phyloP scores from a whole-genome alignment of 2,329 filamentous ascomycete genomes.

The Talaromyces pinophilus region DNA sequence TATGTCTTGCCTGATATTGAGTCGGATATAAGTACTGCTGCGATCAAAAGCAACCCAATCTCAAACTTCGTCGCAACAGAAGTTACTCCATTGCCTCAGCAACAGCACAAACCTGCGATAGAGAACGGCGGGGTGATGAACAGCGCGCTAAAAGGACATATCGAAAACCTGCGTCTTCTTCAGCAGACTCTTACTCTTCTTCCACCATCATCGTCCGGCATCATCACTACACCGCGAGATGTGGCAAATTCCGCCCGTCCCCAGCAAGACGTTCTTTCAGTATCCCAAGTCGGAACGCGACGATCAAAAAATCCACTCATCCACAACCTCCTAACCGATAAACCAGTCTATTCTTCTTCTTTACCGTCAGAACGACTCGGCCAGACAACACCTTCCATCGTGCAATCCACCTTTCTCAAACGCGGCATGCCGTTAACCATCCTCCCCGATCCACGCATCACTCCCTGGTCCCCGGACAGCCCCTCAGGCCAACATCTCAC shows the following conservation, averaged over 20 bases:
- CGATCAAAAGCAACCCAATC: slow-evolving; percentile 45
- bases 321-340: slow-evolving; percentile 93
- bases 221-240: slow-evolving; percentile 84
- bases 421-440: slow-evolving; percentile 86
- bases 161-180: slow-evolving; percentile 73
- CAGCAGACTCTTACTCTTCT: slow-evolving; percentile 71
- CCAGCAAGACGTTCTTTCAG: slow-evolving; percentile 34
- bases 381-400: slow-evolving; percentile 42
- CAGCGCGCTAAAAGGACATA: slow-evolving; percentile 50
- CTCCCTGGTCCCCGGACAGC: slow-evolving; percentile 69
- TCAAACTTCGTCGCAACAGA: slow-evolving; percentile 45
- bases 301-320: slow-evolving; percentile 80
- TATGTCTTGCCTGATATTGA: background rate
- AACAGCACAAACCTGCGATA: slow-evolving; percentile 15
- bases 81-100: slow-evolving; percentile 29
- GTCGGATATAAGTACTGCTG: slow-evolving; percentile 18
- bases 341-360: slow-evolving; percentile 88
- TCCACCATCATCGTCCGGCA: slow-evolving; percentile 78
- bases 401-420: slow-evolving; percentile 79
- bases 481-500: slow-evolving; percentile 61
- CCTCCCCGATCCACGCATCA: slow-evolving; percentile 67
- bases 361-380: slow-evolving; percentile 68
- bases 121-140: slow-evolving; percentile 22
- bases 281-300: slow-evolving; percentile 56
- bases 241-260: slow-evolving; percentile 63